Conservation (phyloP, 2,329 filamentous ascomycete genomes). For the Bipolaris victoriae region DNA sequence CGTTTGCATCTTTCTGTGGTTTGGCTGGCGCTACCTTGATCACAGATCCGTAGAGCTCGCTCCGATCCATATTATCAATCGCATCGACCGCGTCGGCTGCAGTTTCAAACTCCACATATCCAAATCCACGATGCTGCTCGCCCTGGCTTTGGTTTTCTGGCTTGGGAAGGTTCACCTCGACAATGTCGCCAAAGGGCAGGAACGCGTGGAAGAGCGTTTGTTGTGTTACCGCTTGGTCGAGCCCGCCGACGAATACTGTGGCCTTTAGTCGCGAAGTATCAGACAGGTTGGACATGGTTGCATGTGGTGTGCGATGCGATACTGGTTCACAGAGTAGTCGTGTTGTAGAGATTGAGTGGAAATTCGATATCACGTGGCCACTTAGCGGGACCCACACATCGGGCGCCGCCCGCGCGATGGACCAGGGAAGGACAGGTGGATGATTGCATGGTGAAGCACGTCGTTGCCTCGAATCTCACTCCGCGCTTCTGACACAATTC, state of each 20-base stretch:
- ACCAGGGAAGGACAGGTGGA: constrained; percentile 47
- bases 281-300: constrained; percentile 65
- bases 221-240: constrained; percentile 77
- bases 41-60: constrained; percentile 89
- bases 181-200: constrained; percentile 94
- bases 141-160: constrained; percentile 79
- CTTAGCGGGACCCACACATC: constrained; percentile 19
- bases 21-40: constrained; percentile 94
- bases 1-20: constrained; percentile 83
- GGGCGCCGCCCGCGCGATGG: constrained; percentile 24
- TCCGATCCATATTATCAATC: constrained; percentile 99
- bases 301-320: constrained; percentile 6
- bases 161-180: constrained; percentile 88
- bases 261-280: constrained; percentile 84
- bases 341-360: constrained; percentile 15
- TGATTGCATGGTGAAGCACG: constrained; percentile 36
- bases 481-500: constrained; percentile 28
- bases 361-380: constrained; percentile 35
- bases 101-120: constrained; percentile 93
- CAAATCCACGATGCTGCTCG: constrained; percentile 88
- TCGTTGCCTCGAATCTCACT: constrained; percentile 31
- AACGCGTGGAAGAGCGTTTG: constrained; percentile 87
- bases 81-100: constrained; percentile 87
- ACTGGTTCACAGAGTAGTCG: not conserved
- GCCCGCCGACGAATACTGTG: constrained; percentile 89